A percentile compares a stretch with the other conserved stretches of the same genome.
phyloP scores from a whole-genome alignment of 192 early-diverging fungal species.

The Podila clonocystis region DNA sequence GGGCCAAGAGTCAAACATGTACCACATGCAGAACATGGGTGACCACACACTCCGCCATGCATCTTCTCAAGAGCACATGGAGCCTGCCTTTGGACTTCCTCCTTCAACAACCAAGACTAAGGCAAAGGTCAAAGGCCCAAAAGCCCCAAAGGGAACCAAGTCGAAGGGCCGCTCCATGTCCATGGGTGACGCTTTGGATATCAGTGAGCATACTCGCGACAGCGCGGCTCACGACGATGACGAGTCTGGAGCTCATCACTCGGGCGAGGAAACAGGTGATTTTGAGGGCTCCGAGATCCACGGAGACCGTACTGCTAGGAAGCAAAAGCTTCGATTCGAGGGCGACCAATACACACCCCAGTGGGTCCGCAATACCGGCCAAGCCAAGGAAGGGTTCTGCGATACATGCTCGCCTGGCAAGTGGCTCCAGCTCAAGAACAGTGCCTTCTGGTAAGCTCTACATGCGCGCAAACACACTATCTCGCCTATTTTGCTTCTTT shows the following conservation, averaged over 20 bases:
- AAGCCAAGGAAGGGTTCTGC: constrained; percentile 85
- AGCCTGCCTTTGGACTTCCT: constrained; percentile 16
- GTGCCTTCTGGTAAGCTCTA: constrained; percentile 77
- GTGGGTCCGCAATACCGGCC: constrained; percentile 82
- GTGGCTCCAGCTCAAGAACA: constrained; percentile 91
- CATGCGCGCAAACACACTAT: not conserved
- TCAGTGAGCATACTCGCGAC: not conserved
- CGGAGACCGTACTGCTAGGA: constrained; percentile 66
- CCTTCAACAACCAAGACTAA: constrained; percentile 16
- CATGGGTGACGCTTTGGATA: constrained; percentile 40
- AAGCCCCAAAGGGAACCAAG: constrained; percentile 7
- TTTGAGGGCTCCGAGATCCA: constrained; percentile 56
- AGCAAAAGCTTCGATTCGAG: constrained; percentile 76
- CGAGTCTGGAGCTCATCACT: constrained; percentile 1
- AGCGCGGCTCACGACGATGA: not conserved
- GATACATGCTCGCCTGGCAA: constrained; percentile 83
- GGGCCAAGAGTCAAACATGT: constrained; percentile 19
- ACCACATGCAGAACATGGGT: constrained; percentile 21
- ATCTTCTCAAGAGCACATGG: constrained; percentile 36
- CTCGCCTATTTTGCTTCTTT: not conserved
- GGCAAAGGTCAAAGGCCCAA: constrained; percentile 8
- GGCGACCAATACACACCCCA: constrained; percentile 85
- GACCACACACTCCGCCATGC: constrained; percentile 35
- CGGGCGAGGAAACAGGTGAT: constrained; percentile 39
- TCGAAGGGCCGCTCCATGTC: constrained; percentile 43